These are phyloP conservation scores for Warburgia ugandensis DNA, from an alignment of 164 flowering plant species.

Conservation along the genomic window DNA sequence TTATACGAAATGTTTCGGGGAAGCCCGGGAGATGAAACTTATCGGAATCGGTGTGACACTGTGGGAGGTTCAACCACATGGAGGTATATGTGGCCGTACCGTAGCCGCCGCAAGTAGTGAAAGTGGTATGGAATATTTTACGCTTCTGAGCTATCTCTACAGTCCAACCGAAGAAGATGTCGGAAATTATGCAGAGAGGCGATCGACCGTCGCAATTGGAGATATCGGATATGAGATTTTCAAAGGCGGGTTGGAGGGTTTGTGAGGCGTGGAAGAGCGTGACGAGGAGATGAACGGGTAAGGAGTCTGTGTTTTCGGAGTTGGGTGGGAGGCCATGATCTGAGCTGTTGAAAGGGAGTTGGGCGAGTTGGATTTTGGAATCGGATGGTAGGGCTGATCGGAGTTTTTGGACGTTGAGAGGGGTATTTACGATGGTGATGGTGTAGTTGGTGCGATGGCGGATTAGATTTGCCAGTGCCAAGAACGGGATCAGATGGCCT, in stretches of 20 bases:
- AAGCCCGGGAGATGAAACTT: no score
- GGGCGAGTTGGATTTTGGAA: constrained; percentile 9
- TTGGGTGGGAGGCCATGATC: constrained; percentile 15
- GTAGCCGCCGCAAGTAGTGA: no score
- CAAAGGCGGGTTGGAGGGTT: constrained; percentile 15
- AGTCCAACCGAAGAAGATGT: constrained; percentile 18
- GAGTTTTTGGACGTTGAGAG: constrained; percentile 6
- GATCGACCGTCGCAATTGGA: constrained; percentile 1
- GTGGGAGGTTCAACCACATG: no score
- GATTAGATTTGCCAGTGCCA: constrained; percentile 8
- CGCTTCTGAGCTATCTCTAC: constrained; percentile 15
- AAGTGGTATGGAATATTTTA: constrained; percentile 9
- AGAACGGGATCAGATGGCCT: constrained; percentile 14
- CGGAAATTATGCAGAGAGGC: constrained; percentile 19
- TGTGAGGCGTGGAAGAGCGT: constrained; percentile 3
- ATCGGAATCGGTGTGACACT: no score
- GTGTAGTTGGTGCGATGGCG: not conserved
- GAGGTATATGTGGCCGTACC: no score
- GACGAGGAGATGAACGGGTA: constrained; percentile 5
- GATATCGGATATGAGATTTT: constrained; percentile 6
- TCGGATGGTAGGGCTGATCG: constrained; percentile 5
- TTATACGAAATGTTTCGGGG: no score
- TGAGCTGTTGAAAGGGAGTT: constrained; percentile 13
- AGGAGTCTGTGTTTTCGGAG: constrained; percentile 10
- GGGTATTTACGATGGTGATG: constrained; percentile 14